These are phyloP conservation scores for Periconia sp. DNA, from an alignment of 2,329 filamentous ascomycete genomes.

Conservation along the genomic window DNA sequence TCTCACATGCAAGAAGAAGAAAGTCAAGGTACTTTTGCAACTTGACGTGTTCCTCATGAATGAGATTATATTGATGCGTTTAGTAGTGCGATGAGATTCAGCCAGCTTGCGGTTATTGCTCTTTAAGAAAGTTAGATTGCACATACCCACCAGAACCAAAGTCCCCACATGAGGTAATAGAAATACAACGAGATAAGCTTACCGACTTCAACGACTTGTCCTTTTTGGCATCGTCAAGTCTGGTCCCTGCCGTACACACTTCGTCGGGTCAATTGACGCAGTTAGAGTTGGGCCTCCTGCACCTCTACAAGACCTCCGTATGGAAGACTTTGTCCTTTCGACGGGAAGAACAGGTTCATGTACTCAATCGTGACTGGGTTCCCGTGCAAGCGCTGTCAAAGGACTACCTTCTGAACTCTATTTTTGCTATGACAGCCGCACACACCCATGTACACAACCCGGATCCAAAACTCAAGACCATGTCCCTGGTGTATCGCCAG, in stretches of 20 bases:
- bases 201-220: conserved; percentile 21
- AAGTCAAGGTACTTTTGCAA: conserved; percentile 34
- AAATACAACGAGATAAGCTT: background rate
- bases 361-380: conserved; percentile 28
- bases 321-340: conserved; percentile 32
- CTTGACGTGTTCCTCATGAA: background rate
- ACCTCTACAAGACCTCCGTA: conserved; percentile 32
- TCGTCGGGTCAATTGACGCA: conserved; percentile 27
- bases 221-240: conserved; percentile 9
- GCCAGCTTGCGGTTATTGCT: conserved; percentile 36
- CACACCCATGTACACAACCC: conserved; percentile 24
- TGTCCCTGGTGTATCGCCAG: conserved; percentile 31
- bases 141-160: conserved; percentile 22
- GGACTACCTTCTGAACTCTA: conserved; percentile 30
- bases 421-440: conserved; percentile 34
- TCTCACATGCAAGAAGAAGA: conserved; percentile 40
- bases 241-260: conserved; percentile 25
- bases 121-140: conserved; percentile 28
- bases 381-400: conserved; percentile 28
- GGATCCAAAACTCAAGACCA: conserved; percentile 15
- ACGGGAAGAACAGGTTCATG: conserved; percentile 18
- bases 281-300: conserved; percentile 27
- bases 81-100: conserved; percentile 38
- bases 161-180: background rate
- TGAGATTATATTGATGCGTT: conserved; percentile 1